A percentile compares a stretch with the other conserved stretches of the same genome.
Evolutionary conservation across 495 filamentous ascomycete genomes (phyloP).

Genomic region (Opeltia flavorubescens): DNA sequence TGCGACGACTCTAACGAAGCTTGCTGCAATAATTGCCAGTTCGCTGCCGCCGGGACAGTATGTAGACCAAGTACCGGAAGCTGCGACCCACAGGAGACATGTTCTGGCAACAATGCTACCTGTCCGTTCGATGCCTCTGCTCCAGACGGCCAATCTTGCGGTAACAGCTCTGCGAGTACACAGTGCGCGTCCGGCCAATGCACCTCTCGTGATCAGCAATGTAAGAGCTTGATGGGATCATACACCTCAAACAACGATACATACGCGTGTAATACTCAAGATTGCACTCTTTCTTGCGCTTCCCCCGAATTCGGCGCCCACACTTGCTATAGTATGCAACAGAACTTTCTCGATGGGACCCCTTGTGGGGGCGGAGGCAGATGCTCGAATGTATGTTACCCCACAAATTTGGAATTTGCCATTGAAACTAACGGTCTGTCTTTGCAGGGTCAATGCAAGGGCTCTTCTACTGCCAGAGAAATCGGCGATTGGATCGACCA

Average conservation of each 20-base stretch:
- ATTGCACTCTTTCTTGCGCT: slow-evolving; percentile 64
- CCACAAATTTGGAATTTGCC: too few relatives aligned
- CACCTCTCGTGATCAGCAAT: slow-evolving; percentile 83
- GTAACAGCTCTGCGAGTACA: slow-evolving; percentile 39
- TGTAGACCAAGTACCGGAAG: slow-evolving; percentile 64
- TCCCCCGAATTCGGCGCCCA: slow-evolving; percentile 50
- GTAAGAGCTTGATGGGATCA: slow-evolving; percentile 73
- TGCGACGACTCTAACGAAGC: slow-evolving; percentile 88
- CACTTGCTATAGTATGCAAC: slow-evolving; percentile 61
- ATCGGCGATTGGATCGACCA: slow-evolving; percentile 51
- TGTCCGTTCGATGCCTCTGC: slow-evolving; percentile 62
- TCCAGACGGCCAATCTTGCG: slow-evolving; percentile 58
- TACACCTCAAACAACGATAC: slow-evolving; percentile 63
- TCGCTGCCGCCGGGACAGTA: slow-evolving; percentile 47
- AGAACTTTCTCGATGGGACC: slow-evolving; percentile 93
- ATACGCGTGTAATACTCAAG: slow-evolving; percentile 59
- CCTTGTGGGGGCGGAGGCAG: slow-evolving; percentile 67
- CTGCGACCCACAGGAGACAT: slow-evolving; percentile 78
- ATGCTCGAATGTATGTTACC: slow-evolving; percentile 45
- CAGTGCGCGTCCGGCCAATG: slow-evolving; percentile 87
- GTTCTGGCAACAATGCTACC: slow-evolving; percentile 53
- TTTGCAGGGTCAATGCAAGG: slow-evolving; percentile 46
- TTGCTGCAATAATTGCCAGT: slow-evolving; percentile 73
- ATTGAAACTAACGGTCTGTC: too few relatives aligned
- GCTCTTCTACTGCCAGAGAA: slow-evolving; percentile 43